Evolutionary conservation across 2,329 filamentous ascomycete genomes (phyloP).

Genomic region (Cryphonectria naterciae): DNA sequence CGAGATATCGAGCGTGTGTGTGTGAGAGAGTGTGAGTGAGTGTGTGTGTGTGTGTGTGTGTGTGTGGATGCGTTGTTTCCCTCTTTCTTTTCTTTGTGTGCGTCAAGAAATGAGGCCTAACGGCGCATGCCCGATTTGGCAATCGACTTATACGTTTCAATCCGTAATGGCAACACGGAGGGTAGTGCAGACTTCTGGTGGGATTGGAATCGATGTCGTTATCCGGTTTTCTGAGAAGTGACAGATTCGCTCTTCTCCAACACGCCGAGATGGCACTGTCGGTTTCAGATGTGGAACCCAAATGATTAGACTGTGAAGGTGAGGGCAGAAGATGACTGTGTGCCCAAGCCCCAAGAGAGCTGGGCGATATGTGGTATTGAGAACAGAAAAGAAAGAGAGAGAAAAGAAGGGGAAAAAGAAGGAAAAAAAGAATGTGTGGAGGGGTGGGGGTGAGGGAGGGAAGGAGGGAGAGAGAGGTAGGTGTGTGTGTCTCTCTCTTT

Average conservation of each 20-base stretch:
- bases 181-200: not conserved
- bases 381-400: not conserved
- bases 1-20: not conserved
- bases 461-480: not conserved
- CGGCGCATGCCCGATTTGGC: constrained; percentile 6
- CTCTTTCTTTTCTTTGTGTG: not conserved
- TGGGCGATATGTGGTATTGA: not conserved
- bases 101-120: not conserved
- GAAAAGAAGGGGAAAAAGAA: not conserved
- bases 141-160: not conserved
- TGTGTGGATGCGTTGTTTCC: not conserved
- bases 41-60: not conserved
- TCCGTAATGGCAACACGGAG: not conserved
- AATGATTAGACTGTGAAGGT: not conserved
- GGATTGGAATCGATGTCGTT: not conserved
- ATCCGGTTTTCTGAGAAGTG: constrained; percentile 8
- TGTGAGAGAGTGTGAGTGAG: not conserved
- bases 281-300: constrained; percentile 2
- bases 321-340: too few relatives aligned
- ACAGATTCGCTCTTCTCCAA: constrained; percentile 3
- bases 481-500: not conserved
- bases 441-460: not conserved
- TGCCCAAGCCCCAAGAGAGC: not conserved
- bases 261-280: not conserved
- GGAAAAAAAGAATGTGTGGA: not conserved